Conservation (phyloP, 495 filamentous ascomycete genomes). For the Xylaria acuta region DNA sequence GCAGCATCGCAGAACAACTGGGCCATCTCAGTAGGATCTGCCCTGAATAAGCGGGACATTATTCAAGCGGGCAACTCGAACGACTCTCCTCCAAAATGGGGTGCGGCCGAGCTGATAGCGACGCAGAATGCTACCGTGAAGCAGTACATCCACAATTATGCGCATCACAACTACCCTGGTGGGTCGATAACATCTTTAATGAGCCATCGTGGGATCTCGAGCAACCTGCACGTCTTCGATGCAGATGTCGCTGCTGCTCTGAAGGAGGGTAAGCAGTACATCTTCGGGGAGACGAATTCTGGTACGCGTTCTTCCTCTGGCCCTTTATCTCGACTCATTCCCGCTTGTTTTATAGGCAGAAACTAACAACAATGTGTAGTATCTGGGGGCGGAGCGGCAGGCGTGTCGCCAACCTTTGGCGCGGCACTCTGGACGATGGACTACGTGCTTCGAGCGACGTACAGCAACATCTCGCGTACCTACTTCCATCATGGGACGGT, state of each 20-base stretch:
- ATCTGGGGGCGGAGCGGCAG: conserved; percentile 55
- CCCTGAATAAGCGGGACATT: conserved; percentile 50
- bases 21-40: conserved; percentile 58
- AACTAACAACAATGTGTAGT: conserved; percentile 33
- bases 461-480: conserved; percentile 54
- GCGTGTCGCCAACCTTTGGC: conserved; percentile 63
- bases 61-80: conserved; percentile 68
- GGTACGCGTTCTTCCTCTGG: conserved; percentile 39
- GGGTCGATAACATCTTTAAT: conserved; percentile 57
- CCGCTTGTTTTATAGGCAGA: background rate
- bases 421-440: conserved; percentile 67
- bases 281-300: conserved; percentile 67
- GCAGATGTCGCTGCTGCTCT: conserved; percentile 56
- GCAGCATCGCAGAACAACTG: conserved; percentile 61
- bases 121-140: conserved; percentile 55
- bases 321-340: background rate
- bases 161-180: conserved; percentile 67
- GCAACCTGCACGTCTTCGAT: conserved; percentile 55
- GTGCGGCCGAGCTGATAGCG: conserved; percentile 56
- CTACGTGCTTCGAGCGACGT: conserved; percentile 58
- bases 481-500: conserved; percentile 71
- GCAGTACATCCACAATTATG: conserved; percentile 59
- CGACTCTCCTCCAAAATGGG: conserved; percentile 57
- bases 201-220: conserved; percentile 56
- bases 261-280: conserved; percentile 56